Percentiles rank a stretch among this genome's conserved stretches.
phyloP scores from a whole-genome alignment of 345 rosid species.

The Citrus trifoliata region DNA sequence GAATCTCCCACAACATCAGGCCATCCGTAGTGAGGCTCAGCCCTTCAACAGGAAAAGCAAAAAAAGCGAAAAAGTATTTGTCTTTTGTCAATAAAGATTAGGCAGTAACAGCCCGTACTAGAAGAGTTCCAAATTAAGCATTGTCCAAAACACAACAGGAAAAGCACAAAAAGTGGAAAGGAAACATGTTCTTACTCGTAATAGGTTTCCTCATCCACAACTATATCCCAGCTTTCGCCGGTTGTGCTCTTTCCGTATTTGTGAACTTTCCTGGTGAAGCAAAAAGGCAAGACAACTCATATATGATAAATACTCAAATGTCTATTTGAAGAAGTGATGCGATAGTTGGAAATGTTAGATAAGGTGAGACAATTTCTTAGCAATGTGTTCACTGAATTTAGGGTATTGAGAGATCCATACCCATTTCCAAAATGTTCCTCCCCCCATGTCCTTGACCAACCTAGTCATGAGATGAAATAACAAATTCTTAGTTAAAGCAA shows the following conservation, averaged over 20 bases:
- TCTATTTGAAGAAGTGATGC: neutral
- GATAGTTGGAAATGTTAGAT: neutral
- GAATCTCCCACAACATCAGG: slow-evolving; percentile 95
- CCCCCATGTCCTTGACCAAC: slow-evolving; percentile 99
- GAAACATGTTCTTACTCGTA: slow-evolving; percentile 63
- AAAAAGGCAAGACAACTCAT: neutral
- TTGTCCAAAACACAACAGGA: neutral
- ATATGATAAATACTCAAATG: too few relatives aligned
- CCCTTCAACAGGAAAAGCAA: too few relatives aligned
- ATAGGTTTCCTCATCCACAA: slow-evolving; percentile 89
- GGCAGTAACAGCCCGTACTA: too few relatives aligned
- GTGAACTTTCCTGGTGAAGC: slow-evolving; percentile 78
- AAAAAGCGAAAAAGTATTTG: too few relatives aligned
- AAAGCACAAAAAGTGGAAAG: neutral
- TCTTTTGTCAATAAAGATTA: neutral
- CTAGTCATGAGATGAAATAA: slow-evolving; percentile 27
- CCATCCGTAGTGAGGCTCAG: slow-evolving; percentile 99
- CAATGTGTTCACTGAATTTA: neutral
- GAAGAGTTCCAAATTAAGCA: neutral
- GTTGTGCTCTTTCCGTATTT: slow-evolving; percentile 95
- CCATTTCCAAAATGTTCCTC: slow-evolving; percentile 98
- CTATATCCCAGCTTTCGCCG: slow-evolving; percentile 96
- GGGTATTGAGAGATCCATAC: slow-evolving; percentile 37
- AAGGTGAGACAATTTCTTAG: neutral
- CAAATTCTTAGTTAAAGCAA: neutral